Conservation (phyloP, 78 protist species). For the Monosiga brevicollis region DNA sequence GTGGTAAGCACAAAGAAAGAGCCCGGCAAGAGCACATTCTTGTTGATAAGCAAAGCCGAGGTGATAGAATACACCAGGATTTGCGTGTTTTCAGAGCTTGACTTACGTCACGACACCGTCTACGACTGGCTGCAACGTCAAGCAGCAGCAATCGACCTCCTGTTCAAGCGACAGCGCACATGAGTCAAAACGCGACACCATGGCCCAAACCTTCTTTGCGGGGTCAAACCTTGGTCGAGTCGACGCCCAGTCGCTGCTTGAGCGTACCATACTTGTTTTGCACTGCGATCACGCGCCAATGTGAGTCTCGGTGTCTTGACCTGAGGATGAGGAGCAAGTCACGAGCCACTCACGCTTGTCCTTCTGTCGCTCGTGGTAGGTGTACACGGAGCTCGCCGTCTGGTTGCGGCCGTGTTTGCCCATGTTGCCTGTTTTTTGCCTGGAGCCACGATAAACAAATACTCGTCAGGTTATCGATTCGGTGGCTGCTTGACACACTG, state of each 20-base stretch:
- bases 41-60: no score
- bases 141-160: background rate
- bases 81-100: no score
- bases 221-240: background rate
- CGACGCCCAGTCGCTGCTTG: background rate
- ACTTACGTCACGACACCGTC: background rate
- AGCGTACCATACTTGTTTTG: background rate
- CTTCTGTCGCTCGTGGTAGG: background rate
- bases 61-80: no score
- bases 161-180: background rate
- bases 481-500: no score
- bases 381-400: background rate
- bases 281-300: background rate
- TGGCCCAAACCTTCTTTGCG: background rate
- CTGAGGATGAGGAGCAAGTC: background rate
- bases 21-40: no score
- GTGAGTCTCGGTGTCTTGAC: background rate
- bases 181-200: background rate
- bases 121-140: background rate
- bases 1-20: no score
- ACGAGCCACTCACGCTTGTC: background rate
- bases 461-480: no score
- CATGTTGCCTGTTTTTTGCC: no score
- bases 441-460: no score
- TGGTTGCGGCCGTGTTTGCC: background rate